Percentiles rank a stretch among this genome's conserved stretches.
Conservation (phyloP, 371 early-diverging fungal species). For the Lichtheimia ramosa region DNA sequence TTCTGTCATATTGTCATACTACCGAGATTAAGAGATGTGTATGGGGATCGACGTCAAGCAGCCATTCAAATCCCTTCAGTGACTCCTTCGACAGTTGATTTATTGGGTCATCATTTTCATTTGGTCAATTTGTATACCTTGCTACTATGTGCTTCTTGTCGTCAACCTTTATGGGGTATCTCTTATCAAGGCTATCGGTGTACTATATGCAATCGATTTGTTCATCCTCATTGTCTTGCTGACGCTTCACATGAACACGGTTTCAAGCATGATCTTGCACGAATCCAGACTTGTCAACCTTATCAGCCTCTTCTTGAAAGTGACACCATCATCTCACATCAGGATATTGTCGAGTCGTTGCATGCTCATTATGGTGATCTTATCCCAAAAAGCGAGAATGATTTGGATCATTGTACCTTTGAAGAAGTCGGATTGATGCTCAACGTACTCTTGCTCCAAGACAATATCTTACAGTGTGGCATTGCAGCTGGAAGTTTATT, state of each 20-base stretch:
- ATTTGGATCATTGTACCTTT: slow-evolving; percentile 24
- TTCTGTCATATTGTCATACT: slow-evolving; percentile 33
- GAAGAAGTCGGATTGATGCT: slow-evolving; percentile 42
- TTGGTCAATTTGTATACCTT: slow-evolving; percentile 58
- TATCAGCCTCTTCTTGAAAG: slow-evolving; percentile 30
- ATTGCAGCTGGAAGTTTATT: slow-evolving; percentile 42
- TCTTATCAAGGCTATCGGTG: slow-evolving; percentile 59
- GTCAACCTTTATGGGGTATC: slow-evolving; percentile 58
- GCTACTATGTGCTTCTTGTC: slow-evolving; percentile 52
- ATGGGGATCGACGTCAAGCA: slow-evolving; percentile 8
- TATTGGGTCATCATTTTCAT: slow-evolving; percentile 48
- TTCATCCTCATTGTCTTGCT: slow-evolving; percentile 48
- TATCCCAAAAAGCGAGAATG: slow-evolving; percentile 14
- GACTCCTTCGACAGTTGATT: background rate
- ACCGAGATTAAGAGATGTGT: slow-evolving; percentile 3
- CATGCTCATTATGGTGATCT: slow-evolving; percentile 26
- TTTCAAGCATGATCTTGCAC: background rate
- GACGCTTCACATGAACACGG: slow-evolving; percentile 15
- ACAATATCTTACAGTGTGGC: slow-evolving; percentile 42
- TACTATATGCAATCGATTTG: slow-evolving; percentile 47
- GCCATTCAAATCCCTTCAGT: background rate
- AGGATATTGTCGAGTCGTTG: slow-evolving; percentile 15
- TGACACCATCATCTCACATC: slow-evolving; percentile 25
- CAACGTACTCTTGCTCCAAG: slow-evolving; percentile 36
- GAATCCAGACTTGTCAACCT: slow-evolving; percentile 29